Conservation (phyloP, 2,329 filamentous ascomycete genomes). For the Trichoderma citrinoviride region DNA sequence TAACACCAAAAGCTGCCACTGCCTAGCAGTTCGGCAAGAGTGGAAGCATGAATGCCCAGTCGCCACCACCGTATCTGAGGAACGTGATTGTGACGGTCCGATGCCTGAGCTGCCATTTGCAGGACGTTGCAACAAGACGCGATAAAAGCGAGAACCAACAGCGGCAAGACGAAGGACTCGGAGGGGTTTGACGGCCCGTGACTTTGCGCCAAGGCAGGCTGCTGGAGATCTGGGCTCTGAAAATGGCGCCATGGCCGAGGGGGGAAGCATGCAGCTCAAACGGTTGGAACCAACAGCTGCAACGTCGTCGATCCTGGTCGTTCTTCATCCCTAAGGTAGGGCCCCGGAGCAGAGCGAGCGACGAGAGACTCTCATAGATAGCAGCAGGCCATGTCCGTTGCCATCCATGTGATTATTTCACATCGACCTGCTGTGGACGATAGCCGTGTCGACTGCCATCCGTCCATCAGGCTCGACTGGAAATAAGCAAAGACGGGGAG, state of each 20-base stretch:
- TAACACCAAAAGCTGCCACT: too few species aligned
- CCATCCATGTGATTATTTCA: too few species aligned
- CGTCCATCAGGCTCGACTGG: background rate
- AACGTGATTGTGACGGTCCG: background rate
- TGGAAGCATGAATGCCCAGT: background rate
- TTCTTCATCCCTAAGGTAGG: background rate
- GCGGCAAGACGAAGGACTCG: background rate
- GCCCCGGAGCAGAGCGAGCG: background rate
- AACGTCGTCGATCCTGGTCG: background rate
- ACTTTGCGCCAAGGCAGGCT: background rate
- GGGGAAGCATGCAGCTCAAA: conserved; percentile 6
- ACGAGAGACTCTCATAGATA: background rate
- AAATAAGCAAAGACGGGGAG: background rate
- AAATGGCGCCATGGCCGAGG: conserved; percentile 15
- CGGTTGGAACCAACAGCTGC: conserved; percentile 21
- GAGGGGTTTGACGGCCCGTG: background rate
- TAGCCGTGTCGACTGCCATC: background rate
- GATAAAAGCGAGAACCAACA: background rate
- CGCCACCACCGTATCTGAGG: background rate
- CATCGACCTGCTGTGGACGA: background rate
- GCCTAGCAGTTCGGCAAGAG: too few species aligned
- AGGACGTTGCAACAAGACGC: background rate
- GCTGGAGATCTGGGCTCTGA: conserved; percentile 10
- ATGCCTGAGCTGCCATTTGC: background rate
- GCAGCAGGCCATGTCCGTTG: background rate